phyloP scores from a whole-genome alignment of 1,284 basidiomycete species.

The Agroathelia rolfsii region DNA sequence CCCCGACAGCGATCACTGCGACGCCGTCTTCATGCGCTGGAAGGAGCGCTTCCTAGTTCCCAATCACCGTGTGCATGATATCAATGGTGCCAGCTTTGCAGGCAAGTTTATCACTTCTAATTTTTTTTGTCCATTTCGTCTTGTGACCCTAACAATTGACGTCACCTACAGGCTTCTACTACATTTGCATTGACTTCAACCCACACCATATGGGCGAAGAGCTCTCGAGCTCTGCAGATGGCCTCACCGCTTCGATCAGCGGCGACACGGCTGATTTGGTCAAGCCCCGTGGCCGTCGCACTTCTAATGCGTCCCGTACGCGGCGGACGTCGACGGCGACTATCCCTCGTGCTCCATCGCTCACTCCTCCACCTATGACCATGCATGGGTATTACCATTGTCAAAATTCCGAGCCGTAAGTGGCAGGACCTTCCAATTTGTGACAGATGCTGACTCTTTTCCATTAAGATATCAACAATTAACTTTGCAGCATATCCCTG shows the following conservation, averaged over 20 bases:
- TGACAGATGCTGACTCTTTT: constrained; percentile 11
- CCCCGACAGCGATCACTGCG: constrained; percentile 60
- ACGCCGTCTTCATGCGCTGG: constrained; percentile 90
- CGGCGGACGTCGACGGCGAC: too few species aligned
- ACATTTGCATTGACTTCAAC: constrained; percentile 74
- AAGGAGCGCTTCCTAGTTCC: constrained; percentile 95
- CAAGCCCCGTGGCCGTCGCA: too few species aligned
- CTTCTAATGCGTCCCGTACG: too few species aligned
- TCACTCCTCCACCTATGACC: constrained; percentile 42
- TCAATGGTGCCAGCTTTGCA: constrained; percentile 92
- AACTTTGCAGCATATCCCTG: constrained; percentile 47
- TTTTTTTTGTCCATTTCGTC: constrained; percentile 4
- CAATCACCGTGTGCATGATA: constrained; percentile 87
- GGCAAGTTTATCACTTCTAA: constrained; percentile 38
- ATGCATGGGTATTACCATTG: constrained; percentile 95
- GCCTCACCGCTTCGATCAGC: too few species aligned
- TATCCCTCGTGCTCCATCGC: constrained; percentile 28
- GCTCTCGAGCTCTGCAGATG: too few species aligned
- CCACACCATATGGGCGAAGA: too few species aligned
- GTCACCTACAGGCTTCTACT: constrained; percentile 64
- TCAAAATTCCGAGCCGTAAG: constrained; percentile 80
- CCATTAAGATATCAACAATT: constrained; percentile 53
- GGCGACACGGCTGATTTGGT: too few species aligned
- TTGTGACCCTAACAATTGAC: constrained; percentile 2
- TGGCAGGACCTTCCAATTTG: constrained; percentile 13